phyloP scores from a whole-genome alignment of 345 rosid genomes.

The Syzygium aromaticum region DNA sequence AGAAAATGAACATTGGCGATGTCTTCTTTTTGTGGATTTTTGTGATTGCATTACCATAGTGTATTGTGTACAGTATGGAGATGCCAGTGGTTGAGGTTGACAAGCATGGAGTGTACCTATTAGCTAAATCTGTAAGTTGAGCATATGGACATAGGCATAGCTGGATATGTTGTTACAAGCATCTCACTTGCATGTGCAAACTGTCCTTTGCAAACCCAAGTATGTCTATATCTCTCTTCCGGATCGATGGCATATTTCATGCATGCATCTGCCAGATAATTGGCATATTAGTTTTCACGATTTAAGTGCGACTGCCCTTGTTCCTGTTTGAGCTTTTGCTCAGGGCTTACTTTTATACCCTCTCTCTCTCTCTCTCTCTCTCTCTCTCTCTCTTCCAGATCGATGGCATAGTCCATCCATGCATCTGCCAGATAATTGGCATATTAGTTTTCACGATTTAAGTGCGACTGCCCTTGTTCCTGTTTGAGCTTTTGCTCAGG shows the following conservation, averaged over 20 bases:
- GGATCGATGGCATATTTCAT: neutral
- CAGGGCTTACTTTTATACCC: neutral
- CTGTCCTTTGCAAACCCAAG: neutral
- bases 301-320: neutral
- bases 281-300: neutral
- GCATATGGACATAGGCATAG: conserved; percentile 10
- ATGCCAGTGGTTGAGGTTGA: conserved; percentile 93
- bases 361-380: neutral
- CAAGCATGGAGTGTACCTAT: conserved; percentile 79
- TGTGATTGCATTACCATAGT: conserved; percentile 2
- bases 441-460: too few relatives aligned
- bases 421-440: too few relatives aligned
- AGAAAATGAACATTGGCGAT: conserved; percentile 2
- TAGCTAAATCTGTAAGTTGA: conserved; percentile 73
- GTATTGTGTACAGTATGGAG: conserved; percentile 49
- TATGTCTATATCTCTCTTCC: neutral
- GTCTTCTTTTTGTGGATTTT: neutral
- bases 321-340: neutral
- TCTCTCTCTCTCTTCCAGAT: neutral
- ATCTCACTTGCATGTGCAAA: neutral
- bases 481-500: neutral
- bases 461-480: neutral
- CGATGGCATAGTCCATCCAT: too few relatives aligned
- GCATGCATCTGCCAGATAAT: neutral
- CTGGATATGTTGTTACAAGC: neutral